Conservation (phyloP, 176 grass and related monocot genomes). For the Phoenix roebelenii region DNA sequence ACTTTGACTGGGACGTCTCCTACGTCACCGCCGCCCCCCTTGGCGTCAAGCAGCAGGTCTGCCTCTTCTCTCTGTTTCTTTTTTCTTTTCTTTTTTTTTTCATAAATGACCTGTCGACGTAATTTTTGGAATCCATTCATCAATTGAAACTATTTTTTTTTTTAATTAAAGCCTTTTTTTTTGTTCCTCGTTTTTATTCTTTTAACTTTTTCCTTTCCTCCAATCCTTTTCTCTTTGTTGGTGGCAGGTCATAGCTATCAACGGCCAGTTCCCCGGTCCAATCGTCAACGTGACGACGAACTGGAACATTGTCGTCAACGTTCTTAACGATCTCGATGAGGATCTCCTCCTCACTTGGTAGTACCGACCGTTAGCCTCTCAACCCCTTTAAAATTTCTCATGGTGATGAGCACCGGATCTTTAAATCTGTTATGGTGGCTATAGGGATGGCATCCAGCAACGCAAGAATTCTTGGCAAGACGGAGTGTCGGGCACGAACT, state of each 20-base stretch:
- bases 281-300: conserved; percentile 22
- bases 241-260: conserved; percentile 16
- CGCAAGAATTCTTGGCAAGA: conserved; percentile 29
- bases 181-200: not conserved
- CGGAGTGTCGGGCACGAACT: conserved; percentile 20
- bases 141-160: too few relatives aligned
- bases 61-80: not conserved
- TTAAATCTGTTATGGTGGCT: not conserved
- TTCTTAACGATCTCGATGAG: conserved; percentile 25
- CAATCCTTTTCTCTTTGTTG: not conserved
- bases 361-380: not conserved
- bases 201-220: not conserved
- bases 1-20: conserved; percentile 24
- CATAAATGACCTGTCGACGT: too few relatives aligned
- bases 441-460: conserved; percentile 22
- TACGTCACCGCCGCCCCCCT: conserved; percentile 25
- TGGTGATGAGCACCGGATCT: not conserved
- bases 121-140: too few relatives aligned
- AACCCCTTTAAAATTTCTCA: not conserved
- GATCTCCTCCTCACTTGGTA: conserved; percentile 19
- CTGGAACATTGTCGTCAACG: conserved; percentile 25
- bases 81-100: not conserved
- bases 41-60: conserved; percentile 20
- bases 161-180: not conserved
- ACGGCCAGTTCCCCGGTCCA: conserved; percentile 20